phyloP scores from a whole-genome alignment of 164 flowering plant species.

The Taxillus chinensis region DNA sequence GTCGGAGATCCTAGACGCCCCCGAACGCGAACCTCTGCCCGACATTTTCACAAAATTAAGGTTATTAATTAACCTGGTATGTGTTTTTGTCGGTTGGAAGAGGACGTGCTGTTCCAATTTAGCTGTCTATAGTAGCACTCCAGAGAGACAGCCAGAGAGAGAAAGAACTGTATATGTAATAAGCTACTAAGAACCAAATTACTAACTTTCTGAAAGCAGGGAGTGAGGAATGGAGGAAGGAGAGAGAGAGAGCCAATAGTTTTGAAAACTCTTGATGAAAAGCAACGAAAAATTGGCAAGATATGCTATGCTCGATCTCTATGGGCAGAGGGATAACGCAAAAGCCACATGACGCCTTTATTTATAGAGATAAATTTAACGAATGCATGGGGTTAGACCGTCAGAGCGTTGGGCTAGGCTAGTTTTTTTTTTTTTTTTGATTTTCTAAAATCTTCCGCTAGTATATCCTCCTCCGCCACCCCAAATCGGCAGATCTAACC shows the following conservation, averaged over 20 bases:
- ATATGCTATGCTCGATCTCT: too few species aligned
- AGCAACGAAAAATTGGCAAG: background rate
- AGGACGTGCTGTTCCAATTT: background rate
- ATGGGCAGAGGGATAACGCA: too few species aligned
- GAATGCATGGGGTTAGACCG: background rate
- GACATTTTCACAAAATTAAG: background rate
- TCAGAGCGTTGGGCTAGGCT: background rate
- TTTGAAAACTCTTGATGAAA: background rate
- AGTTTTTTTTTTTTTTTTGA: background rate
- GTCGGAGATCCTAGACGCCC: background rate
- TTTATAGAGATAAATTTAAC: background rate
- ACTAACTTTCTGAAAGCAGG: too few species aligned
- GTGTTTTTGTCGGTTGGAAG: background rate
- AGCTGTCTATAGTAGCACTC: background rate
- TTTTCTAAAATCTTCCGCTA: too few species aligned
- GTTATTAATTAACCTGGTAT: background rate
- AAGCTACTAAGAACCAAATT: background rate
- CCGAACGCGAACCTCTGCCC: background rate
- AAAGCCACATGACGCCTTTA: too few species aligned
- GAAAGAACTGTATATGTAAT: background rate
- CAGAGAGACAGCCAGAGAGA: background rate
- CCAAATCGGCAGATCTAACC: too few species aligned
- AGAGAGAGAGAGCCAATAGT: background rate
- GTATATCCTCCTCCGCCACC: too few species aligned
- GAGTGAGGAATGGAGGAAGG: background rate